Conservation (phyloP, 2,329 filamentous ascomycete species). For the Claviceps paspali region DNA sequence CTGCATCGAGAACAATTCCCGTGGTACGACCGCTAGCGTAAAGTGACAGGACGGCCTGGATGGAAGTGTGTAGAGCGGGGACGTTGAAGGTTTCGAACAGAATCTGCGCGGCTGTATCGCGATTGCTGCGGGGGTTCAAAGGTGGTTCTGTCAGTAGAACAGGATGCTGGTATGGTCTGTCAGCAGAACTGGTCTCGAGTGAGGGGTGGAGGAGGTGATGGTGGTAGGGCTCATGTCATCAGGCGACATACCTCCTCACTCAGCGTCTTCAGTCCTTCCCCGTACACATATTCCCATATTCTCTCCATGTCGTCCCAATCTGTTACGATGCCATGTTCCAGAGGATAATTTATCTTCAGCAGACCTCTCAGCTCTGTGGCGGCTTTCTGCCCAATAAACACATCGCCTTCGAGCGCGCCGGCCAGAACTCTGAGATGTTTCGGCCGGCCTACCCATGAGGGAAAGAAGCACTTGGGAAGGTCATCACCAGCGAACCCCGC, state of each 20-base stretch:
- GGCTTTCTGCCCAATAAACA: conserved; percentile 83
- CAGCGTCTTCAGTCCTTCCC: conserved; percentile 86
- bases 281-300: conserved; percentile 98
- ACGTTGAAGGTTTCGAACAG: conserved; percentile 99
- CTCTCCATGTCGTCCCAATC: conserved; percentile 99
- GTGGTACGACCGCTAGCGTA: conserved; percentile 95
- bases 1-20: conserved; percentile 86
- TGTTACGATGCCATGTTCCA: conserved; percentile 96
- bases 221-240: no score
- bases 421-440: conserved; percentile 92
- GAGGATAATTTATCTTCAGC: conserved; percentile 86
- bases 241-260: conserved; percentile 64
- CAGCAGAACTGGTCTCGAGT: no score
- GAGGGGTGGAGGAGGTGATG: no score
- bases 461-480: conserved; percentile 90
- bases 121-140: conserved; percentile 86
- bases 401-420: conserved; percentile 90
- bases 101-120: conserved; percentile 91
- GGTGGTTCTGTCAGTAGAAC: conserved; percentile 93
- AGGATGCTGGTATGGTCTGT: conserved; percentile 49
- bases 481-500: conserved; percentile 96
- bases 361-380: conserved; percentile 82
- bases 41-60: conserved; percentile 88
- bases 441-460: conserved; percentile 88
- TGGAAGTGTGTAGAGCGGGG: conserved; percentile 87